Evolutionary conservation across 352 stramenopile species (phyloP).

Genomic region (Pythium folliculosum): DNA sequence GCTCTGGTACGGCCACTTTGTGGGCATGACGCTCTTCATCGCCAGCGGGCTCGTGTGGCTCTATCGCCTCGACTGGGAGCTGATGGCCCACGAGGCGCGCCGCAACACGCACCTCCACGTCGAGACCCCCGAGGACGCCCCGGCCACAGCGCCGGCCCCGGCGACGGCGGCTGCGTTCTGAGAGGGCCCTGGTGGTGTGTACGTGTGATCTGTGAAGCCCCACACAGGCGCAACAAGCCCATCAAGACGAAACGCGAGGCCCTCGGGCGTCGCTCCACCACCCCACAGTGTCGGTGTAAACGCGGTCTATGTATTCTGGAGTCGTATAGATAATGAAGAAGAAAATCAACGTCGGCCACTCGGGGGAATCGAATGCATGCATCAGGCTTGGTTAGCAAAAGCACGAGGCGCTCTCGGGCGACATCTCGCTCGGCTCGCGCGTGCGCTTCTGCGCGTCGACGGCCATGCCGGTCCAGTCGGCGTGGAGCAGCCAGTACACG

Average conservation of each 20-base stretch:
- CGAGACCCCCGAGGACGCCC: constrained; percentile 22
- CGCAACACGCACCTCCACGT: constrained; percentile 44
- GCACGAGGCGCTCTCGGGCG: constrained; percentile 24
- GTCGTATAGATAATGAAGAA: too few relatives aligned
- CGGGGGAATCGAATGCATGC: too few relatives aligned
- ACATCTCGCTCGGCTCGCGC: constrained; percentile 36
- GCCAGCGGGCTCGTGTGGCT: constrained; percentile 23
- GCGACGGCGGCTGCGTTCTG: constrained; percentile 8
- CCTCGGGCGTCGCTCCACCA: too few relatives aligned
- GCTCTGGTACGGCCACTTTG: constrained; percentile 68
- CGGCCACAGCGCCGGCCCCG: not conserved
- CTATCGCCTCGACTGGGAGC: constrained; percentile 32
- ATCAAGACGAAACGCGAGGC: too few relatives aligned
- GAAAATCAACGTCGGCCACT: too few relatives aligned
- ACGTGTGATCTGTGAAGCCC: not conserved
- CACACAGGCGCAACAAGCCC: too few relatives aligned
- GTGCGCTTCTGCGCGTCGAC: constrained; percentile 61
- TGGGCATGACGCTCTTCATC: constrained; percentile 27
- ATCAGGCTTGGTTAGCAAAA: constrained; percentile 25
- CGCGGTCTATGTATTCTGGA: too few relatives aligned
- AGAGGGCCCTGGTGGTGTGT: not conserved
- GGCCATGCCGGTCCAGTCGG: constrained; percentile 75
- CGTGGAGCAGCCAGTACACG: constrained; percentile 66
- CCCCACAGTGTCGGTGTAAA: not conserved
- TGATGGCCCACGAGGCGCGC: constrained; percentile 31